Percentiles rank a stretch among this genome's conserved stretches.
Evolutionary conservation across 2,329 filamentous ascomycete genomes (phyloP).

Genomic region (Salinomyces thailandicus): DNA sequence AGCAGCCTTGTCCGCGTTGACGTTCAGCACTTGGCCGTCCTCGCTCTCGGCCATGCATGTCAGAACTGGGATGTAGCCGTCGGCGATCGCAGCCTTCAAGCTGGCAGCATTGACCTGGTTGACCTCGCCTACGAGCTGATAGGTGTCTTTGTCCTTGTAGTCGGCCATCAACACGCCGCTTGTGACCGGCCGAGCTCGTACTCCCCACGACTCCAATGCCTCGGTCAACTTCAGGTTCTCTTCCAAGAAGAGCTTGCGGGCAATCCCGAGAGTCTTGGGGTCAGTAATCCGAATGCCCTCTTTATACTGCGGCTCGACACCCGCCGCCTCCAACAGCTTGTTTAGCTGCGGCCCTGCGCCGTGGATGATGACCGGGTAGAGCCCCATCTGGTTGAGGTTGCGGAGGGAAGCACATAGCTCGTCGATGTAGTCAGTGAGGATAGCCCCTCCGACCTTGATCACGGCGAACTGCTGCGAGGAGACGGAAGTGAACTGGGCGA

Average conservation of each 20-base stretch:
- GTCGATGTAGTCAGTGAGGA: conserved; percentile 87
- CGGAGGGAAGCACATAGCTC: conserved; percentile 80
- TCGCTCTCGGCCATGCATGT: conserved; percentile 93
- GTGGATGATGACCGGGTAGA: conserved; percentile 93
- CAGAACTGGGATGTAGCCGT: conserved; percentile 83
- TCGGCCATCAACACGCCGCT: conserved; percentile 85
- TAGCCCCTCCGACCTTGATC: conserved; percentile 95
- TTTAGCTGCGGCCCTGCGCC: conserved; percentile 93
- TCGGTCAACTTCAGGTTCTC: conserved; percentile 91
- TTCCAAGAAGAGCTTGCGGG: conserved; percentile 83
- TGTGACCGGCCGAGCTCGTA: conserved; percentile 79
- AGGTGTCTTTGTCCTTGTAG: conserved; percentile 93
- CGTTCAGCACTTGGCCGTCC: conserved; percentile 87
- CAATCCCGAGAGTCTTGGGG: conserved; percentile 83
- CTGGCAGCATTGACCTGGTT: conserved; percentile 81
- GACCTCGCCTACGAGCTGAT: conserved; percentile 91
- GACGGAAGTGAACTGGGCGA: conserved; percentile 93
- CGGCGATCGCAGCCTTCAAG: conserved; percentile 82
- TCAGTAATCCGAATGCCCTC: conserved; percentile 95
- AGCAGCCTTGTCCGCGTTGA: conserved; percentile 94
- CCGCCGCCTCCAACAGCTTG: conserved; percentile 75
- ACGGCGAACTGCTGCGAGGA: conserved; percentile 96
- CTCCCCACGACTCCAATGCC: conserved; percentile 78
- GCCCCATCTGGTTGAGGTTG: conserved; percentile 86
- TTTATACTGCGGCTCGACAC: conserved; percentile 89